Conservation (phyloP, 306 rosid genomes). For the Gillenia trifoliata region DNA sequence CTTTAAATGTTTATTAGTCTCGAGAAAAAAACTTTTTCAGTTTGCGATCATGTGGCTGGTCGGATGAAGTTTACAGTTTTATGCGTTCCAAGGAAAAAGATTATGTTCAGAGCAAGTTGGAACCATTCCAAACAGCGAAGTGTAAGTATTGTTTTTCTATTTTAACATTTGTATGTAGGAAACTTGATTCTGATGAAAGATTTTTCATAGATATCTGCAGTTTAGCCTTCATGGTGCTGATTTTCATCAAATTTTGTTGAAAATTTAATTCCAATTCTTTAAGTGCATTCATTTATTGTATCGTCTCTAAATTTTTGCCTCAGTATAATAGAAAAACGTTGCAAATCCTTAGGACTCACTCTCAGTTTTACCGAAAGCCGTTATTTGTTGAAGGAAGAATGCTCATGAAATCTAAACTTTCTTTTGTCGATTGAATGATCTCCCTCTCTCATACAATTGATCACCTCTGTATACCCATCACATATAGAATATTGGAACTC, state of each 20-base stretch:
- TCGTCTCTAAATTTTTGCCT: background rate
- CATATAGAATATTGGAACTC: background rate
- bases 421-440: no score
- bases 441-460: no score
- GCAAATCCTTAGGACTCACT: background rate
- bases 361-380: background rate
- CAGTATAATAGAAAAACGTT: background rate
- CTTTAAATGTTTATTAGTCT: constrained; percentile 47
- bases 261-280: background rate
- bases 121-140: constrained; percentile 31
- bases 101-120: constrained; percentile 42
- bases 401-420: no score
- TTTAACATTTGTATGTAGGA: background rate
- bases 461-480: background rate
- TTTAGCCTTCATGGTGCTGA: background rate
- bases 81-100: constrained; percentile 68
- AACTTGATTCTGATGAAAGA: background rate
- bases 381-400: background rate
- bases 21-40: constrained; percentile 52
- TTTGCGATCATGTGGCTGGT: constrained; percentile 79
- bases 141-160: constrained; percentile 35
- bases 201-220: background rate
- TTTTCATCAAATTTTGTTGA: background rate
- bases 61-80: constrained; percentile 46
- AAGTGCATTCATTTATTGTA: background rate